A percentile compares a stretch with the other conserved stretches of the same genome.
These are phyloP conservation scores for Sicyos baderoa DNA, from an alignment of 306 rosid species.

Conservation along the genomic window DNA sequence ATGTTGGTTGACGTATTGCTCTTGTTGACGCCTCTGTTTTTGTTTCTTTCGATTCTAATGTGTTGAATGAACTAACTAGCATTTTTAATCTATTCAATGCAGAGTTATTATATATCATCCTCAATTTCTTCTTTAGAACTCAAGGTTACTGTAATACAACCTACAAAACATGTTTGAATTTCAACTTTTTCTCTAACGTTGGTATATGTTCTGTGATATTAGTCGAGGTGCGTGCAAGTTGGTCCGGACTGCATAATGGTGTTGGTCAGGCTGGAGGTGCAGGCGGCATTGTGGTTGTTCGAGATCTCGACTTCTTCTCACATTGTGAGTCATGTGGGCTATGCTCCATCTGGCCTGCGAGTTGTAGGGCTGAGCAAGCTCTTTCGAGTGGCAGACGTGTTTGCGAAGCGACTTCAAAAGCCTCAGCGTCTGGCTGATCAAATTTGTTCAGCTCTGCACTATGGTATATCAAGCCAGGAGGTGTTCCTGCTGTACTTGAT, in stretches of 20 bases:
- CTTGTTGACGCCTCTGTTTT: too few relatives aligned
- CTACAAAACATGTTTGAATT: too few relatives aligned
- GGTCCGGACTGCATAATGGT: slow-evolving; percentile 46
- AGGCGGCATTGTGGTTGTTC: slow-evolving; percentile 88
- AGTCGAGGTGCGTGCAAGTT: too few relatives aligned
- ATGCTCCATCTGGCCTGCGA: slow-evolving; percentile 70
- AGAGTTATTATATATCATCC: too few relatives aligned
- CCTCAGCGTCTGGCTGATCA: slow-evolving; percentile 66
- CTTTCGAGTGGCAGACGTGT: slow-evolving; percentile 63
- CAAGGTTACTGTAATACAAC: too few relatives aligned
- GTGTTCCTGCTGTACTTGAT: slow-evolving; percentile 63
- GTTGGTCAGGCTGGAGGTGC: slow-evolving; percentile 90
- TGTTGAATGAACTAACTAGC: too few relatives aligned
- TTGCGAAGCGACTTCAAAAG: slow-evolving; percentile 54
- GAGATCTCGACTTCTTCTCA: slow-evolving; percentile 78
- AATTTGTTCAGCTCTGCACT: slow-evolving; percentile 45
- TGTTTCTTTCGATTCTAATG: too few relatives aligned
- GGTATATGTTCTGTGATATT: too few relatives aligned
- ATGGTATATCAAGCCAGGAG: slow-evolving; percentile 77
- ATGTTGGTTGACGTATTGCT: too few relatives aligned
- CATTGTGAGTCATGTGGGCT: slow-evolving; percentile 92
- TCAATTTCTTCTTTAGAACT: too few relatives aligned
- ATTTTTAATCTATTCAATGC: too few relatives aligned
- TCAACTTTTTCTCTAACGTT: too few relatives aligned
- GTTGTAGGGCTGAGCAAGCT: slow-evolving; percentile 92